A percentile compares a stretch with the other conserved stretches of the same genome.
phyloP scores from a whole-genome alignment of 805 yeast genomes.

The Yamadazyma endophytica region DNA sequence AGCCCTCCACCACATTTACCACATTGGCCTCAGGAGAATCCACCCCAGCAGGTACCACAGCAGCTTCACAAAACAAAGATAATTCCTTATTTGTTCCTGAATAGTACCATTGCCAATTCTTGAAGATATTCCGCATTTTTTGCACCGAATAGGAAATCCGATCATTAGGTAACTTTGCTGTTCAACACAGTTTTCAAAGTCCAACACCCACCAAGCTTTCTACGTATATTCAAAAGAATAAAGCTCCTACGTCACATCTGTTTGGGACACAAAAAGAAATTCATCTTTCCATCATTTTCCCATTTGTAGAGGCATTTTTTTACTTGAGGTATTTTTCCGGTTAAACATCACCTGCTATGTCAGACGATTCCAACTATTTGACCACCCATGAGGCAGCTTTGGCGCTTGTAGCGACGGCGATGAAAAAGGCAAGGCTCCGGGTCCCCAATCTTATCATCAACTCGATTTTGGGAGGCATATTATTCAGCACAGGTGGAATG shows the following conservation, averaged over 20 bases:
- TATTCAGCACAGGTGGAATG: constrained; percentile 74
- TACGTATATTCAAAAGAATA: not conserved
- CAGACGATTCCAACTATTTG: constrained; percentile 37
- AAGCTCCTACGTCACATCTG: not conserved
- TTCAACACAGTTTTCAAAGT: not conserved
- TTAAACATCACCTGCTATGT: constrained; percentile 3
- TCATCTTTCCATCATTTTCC: not conserved
- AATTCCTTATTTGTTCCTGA: too few relatives aligned
- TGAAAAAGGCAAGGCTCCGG: constrained; percentile 73
- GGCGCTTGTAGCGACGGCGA: constrained; percentile 80
- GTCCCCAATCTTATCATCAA: constrained; percentile 57
- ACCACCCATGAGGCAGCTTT: constrained; percentile 80
- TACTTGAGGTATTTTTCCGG: not conserved
- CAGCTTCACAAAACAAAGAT: not conserved
- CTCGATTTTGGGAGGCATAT: constrained; percentile 64
- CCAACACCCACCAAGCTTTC: not conserved
- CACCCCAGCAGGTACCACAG: not conserved
- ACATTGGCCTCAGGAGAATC: too few relatives aligned
- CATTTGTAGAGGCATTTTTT: not conserved
- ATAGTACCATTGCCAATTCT: not conserved
- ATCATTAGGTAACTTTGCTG: not conserved
- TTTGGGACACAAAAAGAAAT: too few relatives aligned
- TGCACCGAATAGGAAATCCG: constrained; percentile 1
- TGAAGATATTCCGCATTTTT: constrained; percentile 1
- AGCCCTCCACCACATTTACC: too few relatives aligned